phyloP scores from a whole-genome alignment of 306 rosid species.

The Casuarina cunninghamiana region DNA sequence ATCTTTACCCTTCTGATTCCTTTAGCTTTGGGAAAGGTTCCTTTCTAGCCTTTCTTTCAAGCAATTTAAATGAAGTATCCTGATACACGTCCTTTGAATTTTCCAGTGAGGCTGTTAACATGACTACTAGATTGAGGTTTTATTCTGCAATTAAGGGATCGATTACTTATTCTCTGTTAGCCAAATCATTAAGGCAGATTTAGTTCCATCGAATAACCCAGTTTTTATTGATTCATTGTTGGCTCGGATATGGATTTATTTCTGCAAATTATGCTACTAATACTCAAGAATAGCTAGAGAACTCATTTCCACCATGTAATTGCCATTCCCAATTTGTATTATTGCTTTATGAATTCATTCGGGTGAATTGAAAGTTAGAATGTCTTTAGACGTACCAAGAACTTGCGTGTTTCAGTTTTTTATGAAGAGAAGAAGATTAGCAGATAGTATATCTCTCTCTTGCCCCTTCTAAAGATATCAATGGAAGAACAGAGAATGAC shows the following conservation, averaged over 20 bases:
- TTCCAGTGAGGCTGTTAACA: neutral
- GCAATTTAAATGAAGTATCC: neutral
- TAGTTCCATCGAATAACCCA: no score
- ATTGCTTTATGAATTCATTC: neutral
- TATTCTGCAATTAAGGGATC: no score
- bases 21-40: slow-evolving; percentile 12
- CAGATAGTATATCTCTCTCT: neutral
- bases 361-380: neutral
- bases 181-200: no score
- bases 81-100: neutral
- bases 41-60: neutral
- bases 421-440: neutral
- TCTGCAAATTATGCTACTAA: neutral
- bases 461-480: neutral
- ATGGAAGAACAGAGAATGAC: neutral
- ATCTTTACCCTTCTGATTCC: slow-evolving; percentile 1
- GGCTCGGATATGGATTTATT: no score
- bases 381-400: neutral
- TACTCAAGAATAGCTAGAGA: neutral
- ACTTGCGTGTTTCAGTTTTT: neutral
- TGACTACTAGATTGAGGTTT: no score
- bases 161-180: no score
- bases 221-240: no score
- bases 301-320: neutral
- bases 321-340: neutral